phyloP scores from a whole-genome alignment of 179 eudicot species.

The Actinidia arguta region DNA sequence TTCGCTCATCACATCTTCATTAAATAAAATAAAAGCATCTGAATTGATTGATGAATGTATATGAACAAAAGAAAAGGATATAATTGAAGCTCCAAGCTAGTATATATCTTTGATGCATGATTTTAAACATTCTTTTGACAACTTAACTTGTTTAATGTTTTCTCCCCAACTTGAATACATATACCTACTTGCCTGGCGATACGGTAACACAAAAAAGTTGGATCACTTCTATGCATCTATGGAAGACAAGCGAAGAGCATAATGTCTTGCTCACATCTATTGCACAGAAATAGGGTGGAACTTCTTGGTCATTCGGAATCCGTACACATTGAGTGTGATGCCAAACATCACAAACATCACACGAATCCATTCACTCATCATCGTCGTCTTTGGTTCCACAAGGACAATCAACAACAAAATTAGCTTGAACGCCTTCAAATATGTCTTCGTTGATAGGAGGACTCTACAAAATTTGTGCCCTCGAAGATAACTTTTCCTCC shows the following conservation, averaged over 20 bases:
- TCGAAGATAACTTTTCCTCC: constrained; percentile 57
- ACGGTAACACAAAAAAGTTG: not conserved
- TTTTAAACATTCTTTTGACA: not conserved
- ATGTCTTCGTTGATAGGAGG: constrained; percentile 16
- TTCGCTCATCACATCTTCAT: too few species aligned
- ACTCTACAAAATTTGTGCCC: constrained; percentile 27
- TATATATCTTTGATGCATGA: too few species aligned
- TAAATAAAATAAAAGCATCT: too few species aligned
- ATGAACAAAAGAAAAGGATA: too few species aligned
- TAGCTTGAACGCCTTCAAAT: constrained; percentile 31
- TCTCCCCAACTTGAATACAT: not conserved
- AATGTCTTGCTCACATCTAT: constrained; percentile 79
- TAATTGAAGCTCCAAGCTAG: too few species aligned
- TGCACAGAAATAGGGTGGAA: constrained; percentile 83
- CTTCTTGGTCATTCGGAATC: constrained; percentile 70
- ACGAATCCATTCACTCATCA: constrained; percentile 90
- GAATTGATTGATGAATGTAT: too few species aligned
- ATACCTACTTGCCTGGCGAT: not conserved
- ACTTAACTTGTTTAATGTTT: not conserved
- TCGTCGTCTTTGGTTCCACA: constrained; percentile 88
- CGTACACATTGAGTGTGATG: constrained; percentile 85
- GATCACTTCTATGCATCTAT: constrained; percentile 17
- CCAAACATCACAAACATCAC: constrained; percentile 92
- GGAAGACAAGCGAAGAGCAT: constrained; percentile 61
- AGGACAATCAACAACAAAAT: constrained; percentile 54